Conservation (phyloP, 2,329 filamentous ascomycete species). For the Verticillium albo-atrum region DNA sequence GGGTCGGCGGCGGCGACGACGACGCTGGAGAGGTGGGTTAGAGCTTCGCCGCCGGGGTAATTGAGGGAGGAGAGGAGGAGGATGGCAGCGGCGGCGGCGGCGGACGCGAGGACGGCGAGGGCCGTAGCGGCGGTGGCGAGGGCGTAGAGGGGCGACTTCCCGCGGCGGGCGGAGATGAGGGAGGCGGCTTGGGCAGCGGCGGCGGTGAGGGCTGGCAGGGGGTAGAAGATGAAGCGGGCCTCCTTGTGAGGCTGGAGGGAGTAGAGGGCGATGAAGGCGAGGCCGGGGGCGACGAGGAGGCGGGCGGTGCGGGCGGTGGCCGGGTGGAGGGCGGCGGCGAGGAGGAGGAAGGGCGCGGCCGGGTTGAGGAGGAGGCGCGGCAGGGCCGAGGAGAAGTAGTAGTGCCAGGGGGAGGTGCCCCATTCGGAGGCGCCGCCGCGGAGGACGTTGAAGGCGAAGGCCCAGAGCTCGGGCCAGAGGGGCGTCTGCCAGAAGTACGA, state of each 20-base stretch:
- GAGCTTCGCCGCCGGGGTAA: slow-evolving; percentile 85
- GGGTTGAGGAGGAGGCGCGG: slow-evolving; percentile 85
- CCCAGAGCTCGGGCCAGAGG: slow-evolving; percentile 86
- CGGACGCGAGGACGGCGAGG: slow-evolving; percentile 55
- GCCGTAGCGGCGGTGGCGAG: slow-evolving; percentile 38
- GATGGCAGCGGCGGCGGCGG: slow-evolving; percentile 59
- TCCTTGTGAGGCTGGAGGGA: slow-evolving; percentile 94
- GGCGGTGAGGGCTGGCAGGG: slow-evolving; percentile 74
- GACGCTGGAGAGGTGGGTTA: slow-evolving; percentile 47
- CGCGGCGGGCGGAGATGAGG: slow-evolving; percentile 62
- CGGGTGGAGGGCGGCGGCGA: slow-evolving; percentile 45
- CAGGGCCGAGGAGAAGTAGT: slow-evolving; percentile 78
- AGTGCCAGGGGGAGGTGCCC: slow-evolving; percentile 82
- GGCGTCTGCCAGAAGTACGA: slow-evolving; percentile 89
- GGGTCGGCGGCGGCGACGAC: slow-evolving; percentile 24
- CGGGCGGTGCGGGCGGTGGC: slow-evolving; percentile 37
- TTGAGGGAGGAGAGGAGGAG: slow-evolving; percentile 81
- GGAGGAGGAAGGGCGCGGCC: slow-evolving; percentile 52
- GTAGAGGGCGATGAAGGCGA: slow-evolving; percentile 75
- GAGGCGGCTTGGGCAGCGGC: slow-evolving; percentile 70
- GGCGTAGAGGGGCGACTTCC: slow-evolving; percentile 54
- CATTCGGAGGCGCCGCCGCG: slow-evolving; percentile 78
- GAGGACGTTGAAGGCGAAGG: slow-evolving; percentile 88
- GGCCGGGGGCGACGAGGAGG: slow-evolving; percentile 57
- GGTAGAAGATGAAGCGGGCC: slow-evolving; percentile 90